Percentiles rank a stretch among this genome's conserved stretches.
These are phyloP conservation scores for Periconia digitata DNA, from an alignment of 2,329 filamentous ascomycete genomes.

Conservation along the genomic window DNA sequence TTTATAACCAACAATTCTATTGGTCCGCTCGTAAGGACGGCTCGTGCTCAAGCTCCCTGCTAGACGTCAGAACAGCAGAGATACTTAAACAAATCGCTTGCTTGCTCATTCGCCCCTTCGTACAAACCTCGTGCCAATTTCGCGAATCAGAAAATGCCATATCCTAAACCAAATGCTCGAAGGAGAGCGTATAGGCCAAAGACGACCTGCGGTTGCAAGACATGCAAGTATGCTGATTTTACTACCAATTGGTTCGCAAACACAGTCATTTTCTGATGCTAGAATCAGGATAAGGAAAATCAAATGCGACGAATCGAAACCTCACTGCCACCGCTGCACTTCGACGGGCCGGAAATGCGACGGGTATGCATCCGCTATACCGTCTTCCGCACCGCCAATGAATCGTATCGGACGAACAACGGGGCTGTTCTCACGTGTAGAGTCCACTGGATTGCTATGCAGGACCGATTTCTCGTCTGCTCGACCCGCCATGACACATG, in stretches of 20 bases:
- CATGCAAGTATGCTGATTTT: slow-evolving; percentile 1
- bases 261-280: neutral
- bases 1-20: no score
- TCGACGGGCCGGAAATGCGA: slow-evolving; percentile 18
- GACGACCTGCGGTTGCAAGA: neutral
- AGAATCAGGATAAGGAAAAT: slow-evolving; percentile 12
- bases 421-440: neutral
- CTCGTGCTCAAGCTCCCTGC: neutral
- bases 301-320: slow-evolving; percentile 19
- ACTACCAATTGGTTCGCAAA: neutral
- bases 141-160: neutral
- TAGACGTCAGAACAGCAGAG: neutral
- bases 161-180: neutral
- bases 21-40: neutral
- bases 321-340: slow-evolving; percentile 13
- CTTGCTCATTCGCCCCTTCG: neutral
- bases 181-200: neutral
- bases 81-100: neutral
- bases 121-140: neutral
- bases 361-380: slow-evolving; percentile 7
- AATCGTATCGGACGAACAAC: neutral
- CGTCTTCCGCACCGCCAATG: neutral
- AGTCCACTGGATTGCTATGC: neutral
- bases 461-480: neutral
- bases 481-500: no score